Percentiles rank a stretch among this genome's conserved stretches.
phyloP scores from a whole-genome alignment of 129 eudicot species.

The Apium graveolens region DNA sequence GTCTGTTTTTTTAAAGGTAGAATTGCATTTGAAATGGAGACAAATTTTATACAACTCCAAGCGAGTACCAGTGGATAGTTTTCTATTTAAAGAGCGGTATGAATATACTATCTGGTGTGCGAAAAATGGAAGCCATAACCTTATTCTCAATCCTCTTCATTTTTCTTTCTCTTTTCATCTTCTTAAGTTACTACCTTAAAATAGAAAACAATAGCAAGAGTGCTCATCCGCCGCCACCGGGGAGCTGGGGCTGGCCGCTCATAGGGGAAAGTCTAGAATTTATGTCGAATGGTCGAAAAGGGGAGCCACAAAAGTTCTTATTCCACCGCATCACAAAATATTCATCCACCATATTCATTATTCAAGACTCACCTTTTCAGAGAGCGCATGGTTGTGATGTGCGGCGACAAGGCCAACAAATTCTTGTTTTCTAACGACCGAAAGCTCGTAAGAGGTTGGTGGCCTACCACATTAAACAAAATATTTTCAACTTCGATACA shows the following conservation, averaged over 20 bases:
- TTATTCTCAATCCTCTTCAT: neutral
- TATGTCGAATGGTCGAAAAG: neutral
- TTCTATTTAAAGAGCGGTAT: neutral
- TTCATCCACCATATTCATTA: neutral
- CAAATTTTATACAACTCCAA: no score
- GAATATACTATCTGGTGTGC: neutral
- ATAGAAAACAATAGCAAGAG: neutral
- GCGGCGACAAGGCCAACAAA: neutral
- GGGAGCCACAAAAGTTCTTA: neutral
- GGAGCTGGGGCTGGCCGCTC: neutral
- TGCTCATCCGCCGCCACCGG: neutral
- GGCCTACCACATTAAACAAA: conserved; percentile 71
- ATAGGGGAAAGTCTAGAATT: neutral
- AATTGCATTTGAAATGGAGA: no score
- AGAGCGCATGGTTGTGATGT: neutral
- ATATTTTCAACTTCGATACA: conserved; percentile 50
- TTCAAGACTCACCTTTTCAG: neutral
- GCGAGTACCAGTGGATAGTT: no score
- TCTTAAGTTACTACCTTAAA: no score
- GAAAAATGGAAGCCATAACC: neutral
- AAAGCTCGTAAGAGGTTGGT: conserved; percentile 55
- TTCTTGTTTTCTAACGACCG: neutral
- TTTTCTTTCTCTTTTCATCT: neutral
- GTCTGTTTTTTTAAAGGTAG: no score
- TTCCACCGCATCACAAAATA: neutral